Evolutionary conservation across 805 yeast genomes (phyloP).

Genomic region (Candida odintsovae): DNA sequence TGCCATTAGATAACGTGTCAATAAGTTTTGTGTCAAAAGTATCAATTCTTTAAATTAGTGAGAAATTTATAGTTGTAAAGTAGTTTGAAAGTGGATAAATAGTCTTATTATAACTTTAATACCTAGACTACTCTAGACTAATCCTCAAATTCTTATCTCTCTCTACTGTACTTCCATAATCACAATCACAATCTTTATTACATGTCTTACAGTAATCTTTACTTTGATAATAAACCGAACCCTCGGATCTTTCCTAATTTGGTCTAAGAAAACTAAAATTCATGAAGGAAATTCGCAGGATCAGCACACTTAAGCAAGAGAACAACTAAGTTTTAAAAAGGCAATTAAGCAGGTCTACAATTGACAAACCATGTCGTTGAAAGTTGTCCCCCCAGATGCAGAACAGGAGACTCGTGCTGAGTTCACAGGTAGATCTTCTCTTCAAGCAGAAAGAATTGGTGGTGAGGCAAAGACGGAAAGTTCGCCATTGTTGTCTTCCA

Average conservation of each 20-base stretch:
- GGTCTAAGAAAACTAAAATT: no score
- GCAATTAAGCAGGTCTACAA: background rate
- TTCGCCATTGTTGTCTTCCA: constrained; percentile 78
- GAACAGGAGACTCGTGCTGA: constrained; percentile 32
- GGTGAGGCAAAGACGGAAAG: constrained; percentile 22
- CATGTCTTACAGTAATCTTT: no score
- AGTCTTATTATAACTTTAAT: no score
- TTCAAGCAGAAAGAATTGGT: constrained; percentile 16
- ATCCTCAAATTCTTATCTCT: no score
- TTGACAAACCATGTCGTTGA: constrained; percentile 11
- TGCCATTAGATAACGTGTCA: background rate
- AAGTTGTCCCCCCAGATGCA: constrained; percentile 17
- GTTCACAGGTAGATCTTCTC: constrained; percentile 32
- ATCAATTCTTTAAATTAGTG: background rate
- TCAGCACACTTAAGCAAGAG: no score
- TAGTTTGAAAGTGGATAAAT: no score
- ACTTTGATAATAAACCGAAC: background rate
- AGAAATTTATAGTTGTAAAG: no score
- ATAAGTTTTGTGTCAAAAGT: background rate
- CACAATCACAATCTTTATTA: no score
- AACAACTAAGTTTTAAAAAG: no score
- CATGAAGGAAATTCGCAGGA: no score
- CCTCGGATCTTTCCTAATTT: background rate
- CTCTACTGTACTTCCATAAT: no score
- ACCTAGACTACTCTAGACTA: no score